Conservation (phyloP, 495 filamentous ascomycete genomes). For the Aspergillus kassunensis region DNA sequence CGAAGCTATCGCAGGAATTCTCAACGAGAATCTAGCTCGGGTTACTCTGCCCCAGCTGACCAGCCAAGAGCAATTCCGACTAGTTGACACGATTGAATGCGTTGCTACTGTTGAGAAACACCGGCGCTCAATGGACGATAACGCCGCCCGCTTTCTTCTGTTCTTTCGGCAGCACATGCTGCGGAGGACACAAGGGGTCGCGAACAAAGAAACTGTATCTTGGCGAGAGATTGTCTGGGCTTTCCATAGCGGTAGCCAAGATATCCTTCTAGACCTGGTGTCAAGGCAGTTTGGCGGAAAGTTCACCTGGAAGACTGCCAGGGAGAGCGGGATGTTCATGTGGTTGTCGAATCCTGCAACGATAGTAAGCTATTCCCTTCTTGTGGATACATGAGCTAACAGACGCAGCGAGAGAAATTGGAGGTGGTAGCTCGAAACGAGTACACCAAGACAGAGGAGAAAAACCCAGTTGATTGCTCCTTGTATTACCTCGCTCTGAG, state of each 20-base stretch:
- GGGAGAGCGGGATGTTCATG: constrained; percentile 90
- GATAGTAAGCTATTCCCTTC: constrained; percentile 54
- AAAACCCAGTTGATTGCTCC: constrained; percentile 91
- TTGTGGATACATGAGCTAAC: constrained; percentile 18
- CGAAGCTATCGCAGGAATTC: constrained; percentile 63
- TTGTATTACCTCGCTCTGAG: constrained; percentile 85
- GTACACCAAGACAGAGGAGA: constrained; percentile 82
- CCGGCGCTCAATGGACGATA: constrained; percentile 85
- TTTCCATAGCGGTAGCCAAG: constrained; percentile 85
- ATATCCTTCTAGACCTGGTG: constrained; percentile 88
- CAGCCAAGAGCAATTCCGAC: constrained; percentile 81
- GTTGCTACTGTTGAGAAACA: constrained; percentile 84
- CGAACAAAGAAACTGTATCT: constrained; percentile 64
- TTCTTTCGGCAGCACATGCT: constrained; percentile 86
- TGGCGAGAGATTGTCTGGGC: constrained; percentile 97
- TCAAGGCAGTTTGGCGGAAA: constrained; percentile 71
- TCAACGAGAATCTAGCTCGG: constrained; percentile 74
- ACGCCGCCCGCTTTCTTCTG: constrained; percentile 83
- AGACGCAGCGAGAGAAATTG: constrained; percentile 65
- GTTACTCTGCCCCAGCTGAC: constrained; percentile 79
- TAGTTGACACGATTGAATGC: constrained; percentile 86
- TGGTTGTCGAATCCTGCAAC: constrained; percentile 79
- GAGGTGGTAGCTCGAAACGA: constrained; percentile 88
- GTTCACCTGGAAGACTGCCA: constrained; percentile 78
- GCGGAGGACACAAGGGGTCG: constrained; percentile 54